Percentiles rank a stretch among this genome's conserved stretches.
Conservation (phyloP, 2,329 filamentous ascomycete species). For the Apiospora marii region DNA sequence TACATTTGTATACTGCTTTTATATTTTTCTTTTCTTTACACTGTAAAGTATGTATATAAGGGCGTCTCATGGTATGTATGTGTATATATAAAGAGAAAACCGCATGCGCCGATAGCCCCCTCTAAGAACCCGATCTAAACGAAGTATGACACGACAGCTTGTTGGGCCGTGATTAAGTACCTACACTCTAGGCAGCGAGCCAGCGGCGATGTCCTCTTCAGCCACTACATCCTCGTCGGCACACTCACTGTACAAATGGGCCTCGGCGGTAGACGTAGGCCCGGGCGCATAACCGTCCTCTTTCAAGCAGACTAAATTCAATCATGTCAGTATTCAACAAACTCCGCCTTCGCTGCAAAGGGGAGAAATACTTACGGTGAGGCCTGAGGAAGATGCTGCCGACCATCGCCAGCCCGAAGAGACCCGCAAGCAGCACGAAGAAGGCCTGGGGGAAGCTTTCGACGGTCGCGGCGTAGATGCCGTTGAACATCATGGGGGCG, state of each 20-base stretch:
- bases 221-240: background rate
- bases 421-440: conserved; percentile 74
- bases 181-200: conserved; percentile 16
- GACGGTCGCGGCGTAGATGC: conserved; percentile 85
- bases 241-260: background rate
- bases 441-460: conserved; percentile 80
- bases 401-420: conserved; percentile 72
- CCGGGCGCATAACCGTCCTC: conserved; percentile 35
- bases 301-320: conserved; percentile 36
- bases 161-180: background rate
- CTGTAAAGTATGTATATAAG: background rate
- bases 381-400: conserved; percentile 76
- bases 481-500: conserved; percentile 83
- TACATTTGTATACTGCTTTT: background rate
- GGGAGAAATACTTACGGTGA: conserved; percentile 66
- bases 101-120: background rate
- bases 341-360: background rate
- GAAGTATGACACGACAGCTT: background rate
- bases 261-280: background rate
- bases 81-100: background rate
- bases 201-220: conserved; percentile 12
- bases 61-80: background rate
- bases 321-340: background rate
- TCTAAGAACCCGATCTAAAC: conserved; percentile 1
- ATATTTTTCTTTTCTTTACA: background rate